Conservation (phyloP, 768 basidiomycete genomes). For the Austroboletus eburneus region DNA sequence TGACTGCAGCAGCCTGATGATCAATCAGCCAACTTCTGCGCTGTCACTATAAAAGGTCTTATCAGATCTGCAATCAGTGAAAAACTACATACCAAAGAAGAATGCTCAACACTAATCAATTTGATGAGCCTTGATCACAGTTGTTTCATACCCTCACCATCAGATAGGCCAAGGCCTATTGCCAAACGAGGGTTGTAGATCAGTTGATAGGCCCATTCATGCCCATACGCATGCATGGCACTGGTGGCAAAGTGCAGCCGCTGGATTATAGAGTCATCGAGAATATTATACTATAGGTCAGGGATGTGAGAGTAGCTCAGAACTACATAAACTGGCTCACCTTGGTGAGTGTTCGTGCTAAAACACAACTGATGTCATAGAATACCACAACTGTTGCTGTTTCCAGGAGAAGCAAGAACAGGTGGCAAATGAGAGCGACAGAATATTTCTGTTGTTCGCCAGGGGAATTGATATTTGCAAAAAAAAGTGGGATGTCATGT, state of each 20-base stretch:
- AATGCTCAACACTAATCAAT: too few relatives aligned
- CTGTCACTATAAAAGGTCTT: neutral
- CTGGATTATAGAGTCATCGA: neutral
- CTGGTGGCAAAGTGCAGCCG: conserved; percentile 30
- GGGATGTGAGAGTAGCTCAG: neutral
- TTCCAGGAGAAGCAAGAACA: neutral
- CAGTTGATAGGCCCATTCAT: conserved; percentile 31
- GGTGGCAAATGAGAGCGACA: neutral
- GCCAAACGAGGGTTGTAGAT: conserved; percentile 3
- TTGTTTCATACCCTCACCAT: conserved; percentile 5
- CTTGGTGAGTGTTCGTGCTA: neutral
- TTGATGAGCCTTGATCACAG: too few relatives aligned
- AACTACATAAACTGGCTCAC: neutral
- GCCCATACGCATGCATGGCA: conserved; percentile 39
- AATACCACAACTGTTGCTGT: neutral
- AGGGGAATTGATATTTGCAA: neutral
- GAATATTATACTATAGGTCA: neutral
- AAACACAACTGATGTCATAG: neutral
- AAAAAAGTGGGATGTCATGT: conserved; percentile 31
- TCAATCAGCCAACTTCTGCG: neutral
- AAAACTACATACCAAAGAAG: too few relatives aligned
- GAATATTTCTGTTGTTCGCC: neutral
- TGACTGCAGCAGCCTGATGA: neutral
- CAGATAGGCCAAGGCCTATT: conserved; percentile 1
- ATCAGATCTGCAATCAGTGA: too few relatives aligned